Evolutionary conservation across 768 basidiomycete species (phyloP), one percentile per base, ranked within the genome.

Genomic region (Mycena pura): DNA sequence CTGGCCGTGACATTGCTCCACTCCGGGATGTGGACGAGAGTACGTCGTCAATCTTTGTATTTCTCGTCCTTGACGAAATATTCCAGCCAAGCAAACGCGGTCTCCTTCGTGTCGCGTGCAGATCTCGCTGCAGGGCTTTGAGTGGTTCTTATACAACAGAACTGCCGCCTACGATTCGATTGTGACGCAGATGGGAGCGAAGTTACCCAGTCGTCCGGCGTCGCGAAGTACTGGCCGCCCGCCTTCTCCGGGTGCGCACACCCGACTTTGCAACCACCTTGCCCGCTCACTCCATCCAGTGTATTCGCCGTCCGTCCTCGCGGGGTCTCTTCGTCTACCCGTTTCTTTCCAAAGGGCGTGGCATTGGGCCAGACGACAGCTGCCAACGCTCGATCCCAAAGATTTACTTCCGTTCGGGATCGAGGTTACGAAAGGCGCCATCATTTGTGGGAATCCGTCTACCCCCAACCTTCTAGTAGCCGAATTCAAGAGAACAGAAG

Each of bases 141-240:
- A 99, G 73, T 95, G 93, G 89, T 93, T 93, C 72, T 68, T 99
- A 39, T 97, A 93, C 75, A 99, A 98, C 75, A 82, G 88, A 46
- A 96, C 93, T 3, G 85, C 92, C 4, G 88, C 94, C 4, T 98
- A 90, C 74, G 95, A 99, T 70, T 83, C 86, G 52, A 95, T 99
- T 51, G 76, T 96, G 19, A 83, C 90, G 11, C 86, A 91, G 69
- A 87, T 95, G 82, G 83, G 85, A 59, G 76, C 73, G 21, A 77
- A 78, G 70, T 69, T 67, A 46, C 62, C 68, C 14, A 73, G 67
- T 54, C 76, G 75, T 39, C 72, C 77, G 19, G 64, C 68, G 1
- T 80, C 80, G 4, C 76, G 73, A 53, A 72, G 72, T 46, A 78
- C 76, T 40, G 80, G 76, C 49, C 78, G 73, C 45, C 76, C 74